A percentile compares a stretch with the other conserved stretches of the same genome.
Evolutionary conservation across 2,329 filamentous ascomycete genomes (phyloP).

Genomic region (Aureobasidium sp.): DNA sequence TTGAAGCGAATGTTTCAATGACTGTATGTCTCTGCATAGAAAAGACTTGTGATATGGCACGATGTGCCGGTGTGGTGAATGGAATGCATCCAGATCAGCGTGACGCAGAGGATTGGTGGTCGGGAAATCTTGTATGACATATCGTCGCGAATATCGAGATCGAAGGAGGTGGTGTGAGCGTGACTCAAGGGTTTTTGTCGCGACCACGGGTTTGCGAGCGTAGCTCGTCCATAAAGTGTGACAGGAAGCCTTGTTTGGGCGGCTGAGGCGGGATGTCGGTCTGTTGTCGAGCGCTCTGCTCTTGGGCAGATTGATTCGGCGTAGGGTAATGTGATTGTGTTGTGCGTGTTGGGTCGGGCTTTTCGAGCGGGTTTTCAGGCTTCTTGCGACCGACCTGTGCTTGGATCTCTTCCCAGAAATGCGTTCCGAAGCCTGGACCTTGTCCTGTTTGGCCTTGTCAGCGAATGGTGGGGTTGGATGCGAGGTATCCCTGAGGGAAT

Average conservation of each 20-base stretch:
- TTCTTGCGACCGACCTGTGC: slow-evolving; percentile 27
- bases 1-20: neutral
- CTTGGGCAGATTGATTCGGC: neutral
- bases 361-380: neutral
- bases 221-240: slow-evolving; percentile 45
- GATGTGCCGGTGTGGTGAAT: neutral
- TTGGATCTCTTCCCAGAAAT: slow-evolving; percentile 49
- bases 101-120: neutral
- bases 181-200: slow-evolving; percentile 3
- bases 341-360: neutral
- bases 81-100: neutral
- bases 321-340: neutral
- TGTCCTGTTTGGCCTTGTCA: slow-evolving; percentile 14
- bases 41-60: neutral
- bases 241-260: slow-evolving; percentile 31
- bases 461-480: neutral
- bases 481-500: neutral
- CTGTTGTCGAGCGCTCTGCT: neutral
- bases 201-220: slow-evolving; percentile 37
- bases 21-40: neutral
- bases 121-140: neutral
- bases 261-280: neutral
- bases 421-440: slow-evolving; percentile 36
- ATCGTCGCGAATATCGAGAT: neutral
- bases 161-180: neutral